Percentiles rank a stretch among this genome's conserved stretches.
phyloP scores from a whole-genome alignment of 148 eudicot species.

The Vaccinium vitisidaea region DNA sequence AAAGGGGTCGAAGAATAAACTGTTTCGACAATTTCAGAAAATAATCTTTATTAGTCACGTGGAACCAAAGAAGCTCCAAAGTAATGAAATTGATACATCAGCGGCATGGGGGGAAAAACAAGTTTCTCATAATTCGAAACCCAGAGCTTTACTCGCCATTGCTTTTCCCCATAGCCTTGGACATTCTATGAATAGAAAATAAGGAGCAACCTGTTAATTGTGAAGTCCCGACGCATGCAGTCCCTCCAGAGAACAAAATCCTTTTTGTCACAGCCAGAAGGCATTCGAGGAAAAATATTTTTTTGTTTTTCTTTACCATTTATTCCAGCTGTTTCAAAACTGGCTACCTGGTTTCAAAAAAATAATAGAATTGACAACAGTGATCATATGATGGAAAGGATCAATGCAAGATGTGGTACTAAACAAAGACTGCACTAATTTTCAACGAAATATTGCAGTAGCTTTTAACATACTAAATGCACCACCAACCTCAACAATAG shows the following conservation, averaged over 20 bases:
- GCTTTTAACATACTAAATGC: slow-evolving; percentile 2
- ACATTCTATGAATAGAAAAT: not conserved
- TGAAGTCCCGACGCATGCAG: slow-evolving; percentile 75
- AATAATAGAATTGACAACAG: slow-evolving; percentile 4
- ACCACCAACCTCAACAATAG: slow-evolving; percentile 69
- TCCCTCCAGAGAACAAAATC: slow-evolving; percentile 68
- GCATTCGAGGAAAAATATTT: slow-evolving; percentile 24
- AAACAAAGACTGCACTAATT: not conserved
- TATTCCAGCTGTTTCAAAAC: slow-evolving; percentile 62
- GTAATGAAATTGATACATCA: slow-evolving; percentile 3
- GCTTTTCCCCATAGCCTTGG: not conserved
- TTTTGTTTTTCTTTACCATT: slow-evolving; percentile 31
- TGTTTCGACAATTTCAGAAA: slow-evolving; percentile 36
- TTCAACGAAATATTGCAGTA: not conserved
- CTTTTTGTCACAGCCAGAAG: slow-evolving; percentile 47
- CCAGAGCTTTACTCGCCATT: not conserved
- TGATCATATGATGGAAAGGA: slow-evolving; percentile 5
- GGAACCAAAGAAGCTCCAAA: slow-evolving; percentile 9
- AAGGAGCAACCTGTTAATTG: slow-evolving; percentile 67
- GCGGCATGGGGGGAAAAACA: not conserved
- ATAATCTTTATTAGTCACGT: slow-evolving; percentile 10
- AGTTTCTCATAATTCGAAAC: not conserved
- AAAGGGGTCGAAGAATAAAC: slow-evolving; percentile 86
- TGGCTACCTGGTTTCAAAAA: slow-evolving; percentile 64
- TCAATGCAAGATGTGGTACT: not conserved